Evolutionary conservation across 345 rosid genomes (phyloP).

Genomic region (Acer yangbiense): DNA sequence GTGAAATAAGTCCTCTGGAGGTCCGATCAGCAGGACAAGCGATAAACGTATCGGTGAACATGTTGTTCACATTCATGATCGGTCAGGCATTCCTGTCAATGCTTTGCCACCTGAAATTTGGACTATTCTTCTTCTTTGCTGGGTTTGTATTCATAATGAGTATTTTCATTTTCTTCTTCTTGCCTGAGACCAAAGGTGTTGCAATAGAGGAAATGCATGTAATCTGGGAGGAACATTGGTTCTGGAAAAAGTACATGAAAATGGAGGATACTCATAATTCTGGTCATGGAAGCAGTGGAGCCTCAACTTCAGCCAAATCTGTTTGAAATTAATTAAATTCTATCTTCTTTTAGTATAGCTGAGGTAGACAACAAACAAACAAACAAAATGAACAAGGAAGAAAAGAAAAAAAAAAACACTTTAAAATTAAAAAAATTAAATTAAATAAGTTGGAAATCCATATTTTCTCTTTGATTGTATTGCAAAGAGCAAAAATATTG

Average conservation of each 20-base stretch:
- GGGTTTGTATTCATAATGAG: conserved; percentile 44
- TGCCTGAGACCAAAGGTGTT: background rate
- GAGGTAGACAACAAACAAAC: no score
- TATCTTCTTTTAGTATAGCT: no score
- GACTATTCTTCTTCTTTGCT: conserved; percentile 56
- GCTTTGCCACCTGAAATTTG: conserved; percentile 60
- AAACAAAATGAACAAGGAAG: no score
- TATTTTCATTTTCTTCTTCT: background rate
- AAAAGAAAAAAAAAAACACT: no score
- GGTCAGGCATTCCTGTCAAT: conserved; percentile 53
- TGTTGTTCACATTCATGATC: conserved; percentile 56
- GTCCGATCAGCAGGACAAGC: conserved; percentile 54
- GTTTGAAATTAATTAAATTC: no score
- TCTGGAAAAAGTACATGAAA: conserved; percentile 33
- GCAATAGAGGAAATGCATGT: background rate
- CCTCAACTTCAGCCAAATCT: no score
- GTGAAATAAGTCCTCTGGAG: conserved; percentile 52
- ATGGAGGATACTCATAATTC: no score
- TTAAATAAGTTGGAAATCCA: no score
- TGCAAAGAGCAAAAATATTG: no score
- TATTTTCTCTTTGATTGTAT: no score
- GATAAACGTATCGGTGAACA: conserved; percentile 52
- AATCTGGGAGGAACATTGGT: background rate
- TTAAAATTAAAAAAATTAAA: no score
- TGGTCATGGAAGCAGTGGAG: no score